Base-by-base conservation (phyloP, 208 protist species). In the Trypanosoma conorhini region DNA sequence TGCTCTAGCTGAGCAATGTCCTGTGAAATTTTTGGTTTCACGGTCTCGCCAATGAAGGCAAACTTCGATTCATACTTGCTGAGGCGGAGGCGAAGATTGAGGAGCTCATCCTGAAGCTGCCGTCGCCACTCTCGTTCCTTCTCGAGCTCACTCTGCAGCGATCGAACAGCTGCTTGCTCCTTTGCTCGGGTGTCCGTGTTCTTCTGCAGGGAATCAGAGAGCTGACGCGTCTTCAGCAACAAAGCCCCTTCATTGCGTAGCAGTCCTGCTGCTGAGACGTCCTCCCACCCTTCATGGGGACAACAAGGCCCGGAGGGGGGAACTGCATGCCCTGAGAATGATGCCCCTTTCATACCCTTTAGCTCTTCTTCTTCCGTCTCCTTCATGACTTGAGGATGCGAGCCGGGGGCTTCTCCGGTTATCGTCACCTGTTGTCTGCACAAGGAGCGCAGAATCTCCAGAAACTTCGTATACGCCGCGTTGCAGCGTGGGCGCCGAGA, bases 11-110 rank as follows among this genome's bases (percentile, higher is more conserved):
- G 66, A 19, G 73, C 68, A 46, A 75, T 78, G 28, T 68, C 79
- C 3, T 69, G 68, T 28, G 59, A 51, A 17, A 87, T 21, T 40
- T 46, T 67, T 54, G 77, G 81, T 38, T 76, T 74, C 35, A 87
- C 55, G 31, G 74, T 76, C 31, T 77, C 33, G 35, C 79, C 73
- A 71, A 87, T 72, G 48, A 83, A 69, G 3, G 48, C 60, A 48
- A 82, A 66, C 62, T 69, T 79, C 26, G 72, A 58, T 58, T 87
- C 77, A 62, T 76, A 83, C 28, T 80, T 69, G 17, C 72, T 64
- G 13, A 80, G 22, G 22, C 48, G 62, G 33, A 67, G n/a, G 26
- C 74, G 60, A 31, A 87, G 64, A 60, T 62, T 67, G 26, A 57
- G 22, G 10, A 83, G 24, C 40, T 79, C 64, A 24, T 74, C 58